Conservation (phyloP, 2,329 filamentous ascomycete genomes). For the Talaromyces piceae region DNA sequence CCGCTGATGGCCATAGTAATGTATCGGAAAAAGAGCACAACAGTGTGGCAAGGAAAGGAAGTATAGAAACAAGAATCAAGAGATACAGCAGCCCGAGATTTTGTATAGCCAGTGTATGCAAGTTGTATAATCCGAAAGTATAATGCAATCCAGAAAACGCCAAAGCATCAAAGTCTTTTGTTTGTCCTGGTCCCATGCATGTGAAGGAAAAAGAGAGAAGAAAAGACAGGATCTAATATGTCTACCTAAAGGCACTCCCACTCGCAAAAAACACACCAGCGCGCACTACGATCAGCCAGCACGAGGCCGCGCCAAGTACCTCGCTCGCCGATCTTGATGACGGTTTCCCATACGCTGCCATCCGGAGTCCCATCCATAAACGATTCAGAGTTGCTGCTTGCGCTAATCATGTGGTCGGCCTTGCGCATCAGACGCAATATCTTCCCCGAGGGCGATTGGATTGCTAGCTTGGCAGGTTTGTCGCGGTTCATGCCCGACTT, state of each 20-base stretch:
- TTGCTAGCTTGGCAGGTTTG: constrained; percentile 92
- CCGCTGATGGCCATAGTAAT: constrained; percentile 3
- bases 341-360: constrained; percentile 58
- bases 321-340: constrained; percentile 59
- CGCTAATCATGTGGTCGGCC: constrained; percentile 38
- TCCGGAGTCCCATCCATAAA: constrained; percentile 35
- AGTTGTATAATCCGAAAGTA: neutral
- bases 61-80: neutral
- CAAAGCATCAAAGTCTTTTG: neutral
- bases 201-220: neutral
- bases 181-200: neutral
- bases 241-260: constrained; percentile 51
- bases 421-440: constrained; percentile 62
- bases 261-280: constrained; percentile 64
- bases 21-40: neutral
- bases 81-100: neutral
- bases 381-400: constrained; percentile 24
- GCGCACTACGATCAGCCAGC: constrained; percentile 56
- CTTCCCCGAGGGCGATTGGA: constrained; percentile 90
- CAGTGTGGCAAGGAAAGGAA: too few species aligned
- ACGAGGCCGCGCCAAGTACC: constrained; percentile 58
- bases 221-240: too few species aligned
- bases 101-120: constrained; percentile 1
- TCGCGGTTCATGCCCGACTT: constrained; percentile 27
- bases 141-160: neutral